Evolutionary conservation across 2,329 filamentous ascomycete species (phyloP), one percentile per base, ranked within the genome.

Genomic region (Aspergillus japonicus): DNA sequence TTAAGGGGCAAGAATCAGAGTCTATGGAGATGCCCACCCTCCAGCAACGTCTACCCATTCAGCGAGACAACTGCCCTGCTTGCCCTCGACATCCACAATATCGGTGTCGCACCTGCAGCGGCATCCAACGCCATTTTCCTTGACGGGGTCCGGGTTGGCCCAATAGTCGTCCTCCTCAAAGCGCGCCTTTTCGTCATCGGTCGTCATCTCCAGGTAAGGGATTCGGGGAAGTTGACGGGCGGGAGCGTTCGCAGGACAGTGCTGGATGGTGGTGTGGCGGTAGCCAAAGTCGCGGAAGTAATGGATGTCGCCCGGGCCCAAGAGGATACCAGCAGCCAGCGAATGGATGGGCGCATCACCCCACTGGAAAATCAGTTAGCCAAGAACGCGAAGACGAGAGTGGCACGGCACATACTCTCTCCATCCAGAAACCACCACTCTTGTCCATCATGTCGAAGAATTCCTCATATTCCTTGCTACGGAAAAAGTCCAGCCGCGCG

Each of bases 241-340:
- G 0, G 94, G 95, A 2, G 95, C 95, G 73, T 99, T 99, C 57
- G 93, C 92, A 1, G 95, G 95, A 71, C 95, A 99, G 77, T 99
- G 95, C 78, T 98, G 94, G 72, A 99, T 99, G 3, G 95, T 99
- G 6, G 95, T 99, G 78, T 99, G 95, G 72, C 95, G 87, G 80
- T 99, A 99, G 57, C 95, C 95, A 78, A 98, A 94, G 76, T 99
- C 95, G 69, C 95, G 92, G 88, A 99, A 99, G 80, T 99, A 99
- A 78, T 99, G 95, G 62, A 99, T 91, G 71, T 99, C 92, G 57
- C 83, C 82, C 50, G 90, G 87, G 2, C 87, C 84, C 33, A 99
- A 84, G 16, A 99, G 87, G 35, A 89, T 90, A 67, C 95, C 95
- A 26, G 95, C 94, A 29, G 95, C 95, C 54, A 99, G 89, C 42